Base-by-base conservation (phyloP, 805 yeast genomes). In the Tetrapisispora taiwanensis region DNA sequence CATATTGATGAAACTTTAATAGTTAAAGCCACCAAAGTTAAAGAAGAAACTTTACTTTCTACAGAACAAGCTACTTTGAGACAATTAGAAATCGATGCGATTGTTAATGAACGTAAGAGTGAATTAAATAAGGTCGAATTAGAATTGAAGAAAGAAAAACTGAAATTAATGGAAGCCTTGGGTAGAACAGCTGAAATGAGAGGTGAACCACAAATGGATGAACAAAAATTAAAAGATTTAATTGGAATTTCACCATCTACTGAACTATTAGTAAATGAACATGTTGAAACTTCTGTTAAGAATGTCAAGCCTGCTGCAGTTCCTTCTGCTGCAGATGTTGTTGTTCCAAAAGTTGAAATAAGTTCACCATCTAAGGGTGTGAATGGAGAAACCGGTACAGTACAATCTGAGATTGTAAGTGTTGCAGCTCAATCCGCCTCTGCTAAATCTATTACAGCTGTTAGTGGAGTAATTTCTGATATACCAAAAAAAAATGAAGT, bases 21-120 rank as follows among this genome's bases (percentile, higher is more conserved):
- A 36, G 49, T 61, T 34, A 49, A 57, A 7, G 57, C 65, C 12
- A 56, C 63, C 42, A 60, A 58, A 43, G 62, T 67, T n/a, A 58
- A 62, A 35, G 70, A 67, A 46, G 48, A 60, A 39, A 68, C 69
- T 43, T 59, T 59, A 28, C 45, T 60, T 26, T 55, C 66, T 1
- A 43, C 59, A 7, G 59, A 62, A 32, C 62, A 66, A 42, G 65
- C 69, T 13, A 59, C 60, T 20, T 48, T 66, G 36, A 66, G 63
- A 50, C 67, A 65, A 46, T 54, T 67, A 17, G 65, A 67, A 46
- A 56, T 68, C 36, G 71, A 67, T 31, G 59, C 68, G 20, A 50
- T 61, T 47, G 56, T 67, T 47, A 63, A 66, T 42, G 59, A 61
- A 42, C 62, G 65, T 41, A 67, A 64, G 45, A 60, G 60, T 46